Evolutionary conservation across 78 protist species (phyloP).

Genomic region (Dictyostelium intermedium): DNA sequence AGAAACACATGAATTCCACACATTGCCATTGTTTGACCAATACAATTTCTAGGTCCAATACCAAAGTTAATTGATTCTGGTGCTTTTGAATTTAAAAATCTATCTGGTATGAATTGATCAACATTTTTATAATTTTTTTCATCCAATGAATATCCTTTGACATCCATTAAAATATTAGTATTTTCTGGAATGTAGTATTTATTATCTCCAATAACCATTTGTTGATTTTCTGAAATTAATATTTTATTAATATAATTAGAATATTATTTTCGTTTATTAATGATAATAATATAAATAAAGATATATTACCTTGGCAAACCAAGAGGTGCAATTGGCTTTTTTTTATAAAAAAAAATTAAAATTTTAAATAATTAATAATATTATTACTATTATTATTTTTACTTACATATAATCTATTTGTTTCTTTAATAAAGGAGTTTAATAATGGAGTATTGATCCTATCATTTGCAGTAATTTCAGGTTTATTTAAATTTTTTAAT

Average conservation of each 20-base stretch:
- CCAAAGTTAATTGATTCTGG: neutral
- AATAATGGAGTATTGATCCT: neutral
- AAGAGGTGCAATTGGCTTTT: neutral
- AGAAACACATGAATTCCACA: slow-evolving; percentile 16
- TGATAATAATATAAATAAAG: too few species aligned
- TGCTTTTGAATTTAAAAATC: slow-evolving; percentile 16
- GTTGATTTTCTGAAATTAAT: neutral
- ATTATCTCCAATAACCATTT: neutral
- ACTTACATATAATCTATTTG: neutral
- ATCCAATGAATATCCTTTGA: neutral
- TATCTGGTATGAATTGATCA: neutral
- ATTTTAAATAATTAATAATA: too few species aligned
- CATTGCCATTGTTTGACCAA: neutral
- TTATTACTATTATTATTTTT: too few species aligned
- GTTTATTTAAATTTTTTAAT: neutral
- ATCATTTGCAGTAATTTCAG: neutral
- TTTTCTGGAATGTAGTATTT: neutral
- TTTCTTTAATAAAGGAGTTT: slow-evolving; percentile 9
- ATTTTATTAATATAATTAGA: too few species aligned
- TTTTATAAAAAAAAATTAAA: too few species aligned
- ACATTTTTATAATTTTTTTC: slow-evolving; percentile 6
- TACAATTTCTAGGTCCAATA: slow-evolving; percentile 41
- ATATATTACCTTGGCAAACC: neutral
- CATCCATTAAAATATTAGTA: slow-evolving; percentile 9
- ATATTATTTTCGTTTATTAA: too few species aligned